Conservation (phyloP, 2,329 filamentous ascomycete genomes). For the Claviceps fusiformis region DNA sequence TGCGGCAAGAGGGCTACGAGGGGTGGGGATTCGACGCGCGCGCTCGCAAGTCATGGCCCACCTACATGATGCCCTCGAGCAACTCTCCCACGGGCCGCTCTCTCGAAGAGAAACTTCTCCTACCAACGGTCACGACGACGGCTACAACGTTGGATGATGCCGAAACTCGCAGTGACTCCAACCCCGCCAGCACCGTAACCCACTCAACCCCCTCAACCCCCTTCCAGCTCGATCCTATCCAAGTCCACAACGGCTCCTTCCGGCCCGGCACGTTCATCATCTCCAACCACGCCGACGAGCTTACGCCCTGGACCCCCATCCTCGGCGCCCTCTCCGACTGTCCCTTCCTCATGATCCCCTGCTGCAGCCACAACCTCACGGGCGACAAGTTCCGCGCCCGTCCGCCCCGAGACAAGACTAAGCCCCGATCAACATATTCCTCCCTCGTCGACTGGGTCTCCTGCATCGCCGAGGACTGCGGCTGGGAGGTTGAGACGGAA, state of each 20-base stretch:
- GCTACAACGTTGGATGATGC: not conserved
- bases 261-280: constrained; percentile 72
- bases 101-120: constrained; percentile 33
- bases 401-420: constrained; percentile 34
- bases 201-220: too few species aligned
- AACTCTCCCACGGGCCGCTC: constrained; percentile 17
- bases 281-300: constrained; percentile 91
- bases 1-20: constrained; percentile 64
- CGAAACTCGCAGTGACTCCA: not conserved
- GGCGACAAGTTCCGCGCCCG: constrained; percentile 61
- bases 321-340: constrained; percentile 62
- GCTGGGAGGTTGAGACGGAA: constrained; percentile 67
- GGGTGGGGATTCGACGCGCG: constrained; percentile 91
- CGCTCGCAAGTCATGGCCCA: constrained; percentile 69
- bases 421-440: constrained; percentile 59
- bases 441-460: constrained; percentile 70
- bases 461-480: constrained; percentile 55
- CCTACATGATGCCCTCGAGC: constrained; percentile 37
- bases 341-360: constrained; percentile 87
- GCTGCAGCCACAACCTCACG: constrained; percentile 78
- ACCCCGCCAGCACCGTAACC: not conserved
- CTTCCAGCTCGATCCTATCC: constrained; percentile 4
- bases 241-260: constrained; percentile 51
- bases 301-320: constrained; percentile 91
- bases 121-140: constrained; percentile 27